Conservation (phyloP, 2,329 filamentous ascomycete genomes). For the Paraphaeosphaeria sporulosa region DNA sequence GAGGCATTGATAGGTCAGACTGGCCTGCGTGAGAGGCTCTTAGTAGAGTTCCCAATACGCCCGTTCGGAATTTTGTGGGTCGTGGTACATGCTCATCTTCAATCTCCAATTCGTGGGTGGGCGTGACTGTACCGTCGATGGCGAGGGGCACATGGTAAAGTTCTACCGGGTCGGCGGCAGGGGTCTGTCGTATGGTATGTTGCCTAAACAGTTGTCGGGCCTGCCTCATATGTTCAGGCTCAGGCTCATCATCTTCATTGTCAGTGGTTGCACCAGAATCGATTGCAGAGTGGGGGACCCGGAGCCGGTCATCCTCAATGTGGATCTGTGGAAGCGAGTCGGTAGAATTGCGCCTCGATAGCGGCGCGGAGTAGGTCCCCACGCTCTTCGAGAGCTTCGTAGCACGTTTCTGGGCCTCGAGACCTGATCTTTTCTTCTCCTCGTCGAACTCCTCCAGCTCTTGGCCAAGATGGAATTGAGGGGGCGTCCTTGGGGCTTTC, state of each 20-base stretch:
- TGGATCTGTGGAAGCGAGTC: slow-evolving; percentile 33
- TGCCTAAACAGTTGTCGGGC: slow-evolving; percentile 49
- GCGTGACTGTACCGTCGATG: slow-evolving; percentile 58
- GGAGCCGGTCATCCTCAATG: not conserved
- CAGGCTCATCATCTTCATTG: slow-evolving; percentile 38
- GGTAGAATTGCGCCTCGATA: slow-evolving; percentile 45
- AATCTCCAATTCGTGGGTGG: slow-evolving; percentile 57
- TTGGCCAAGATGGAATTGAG: slow-evolving; percentile 43
- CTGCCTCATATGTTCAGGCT: slow-evolving; percentile 48
- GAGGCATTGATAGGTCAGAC: slow-evolving; percentile 13
- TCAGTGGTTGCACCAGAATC: slow-evolving; percentile 34
- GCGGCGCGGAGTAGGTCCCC: slow-evolving; percentile 46
- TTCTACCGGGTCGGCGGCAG: slow-evolving; percentile 32
- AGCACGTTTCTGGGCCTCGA: slow-evolving; percentile 45
- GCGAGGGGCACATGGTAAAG: slow-evolving; percentile 38
- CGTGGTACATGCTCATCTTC: slow-evolving; percentile 71
- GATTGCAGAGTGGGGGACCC: slow-evolving; percentile 20
- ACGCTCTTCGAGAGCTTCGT: slow-evolving; percentile 44
- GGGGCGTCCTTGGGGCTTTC: slow-evolving; percentile 40
- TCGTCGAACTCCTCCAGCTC: slow-evolving; percentile 46
- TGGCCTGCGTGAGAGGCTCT: slow-evolving; percentile 51
- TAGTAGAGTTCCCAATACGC: slow-evolving; percentile 75
- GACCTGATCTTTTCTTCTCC: slow-evolving; percentile 44
- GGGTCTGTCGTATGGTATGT: slow-evolving; percentile 35
- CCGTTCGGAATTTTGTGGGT: slow-evolving; percentile 73